Percentiles rank a stretch among this genome's conserved stretches.
Evolutionary conservation across 1,284 basidiomycete species (phyloP).

Genomic region (Hypsizygus ulmarius): DNA sequence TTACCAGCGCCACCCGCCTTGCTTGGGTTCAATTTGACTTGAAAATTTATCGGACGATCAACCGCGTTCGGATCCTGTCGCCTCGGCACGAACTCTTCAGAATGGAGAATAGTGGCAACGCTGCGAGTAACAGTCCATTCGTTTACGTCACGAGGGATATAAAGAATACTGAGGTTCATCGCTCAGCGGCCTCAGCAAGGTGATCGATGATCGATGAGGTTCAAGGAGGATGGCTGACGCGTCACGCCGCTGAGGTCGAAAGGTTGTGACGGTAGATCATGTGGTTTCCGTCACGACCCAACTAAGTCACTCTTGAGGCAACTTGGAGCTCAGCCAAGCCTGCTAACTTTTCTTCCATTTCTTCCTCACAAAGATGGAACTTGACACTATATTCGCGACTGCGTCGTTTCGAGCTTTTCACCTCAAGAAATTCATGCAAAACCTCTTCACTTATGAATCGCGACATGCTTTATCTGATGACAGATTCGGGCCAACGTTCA

Average conservation of each 20-base stretch:
- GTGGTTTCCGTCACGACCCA: not conserved
- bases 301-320: no score
- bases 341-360: not conserved
- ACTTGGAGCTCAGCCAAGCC: no score
- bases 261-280: not conserved
- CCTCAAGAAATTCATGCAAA: no score
- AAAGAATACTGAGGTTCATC: slow-evolving; percentile 54
- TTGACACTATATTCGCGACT: no score
- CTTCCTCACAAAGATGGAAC: no score
- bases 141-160: slow-evolving; percentile 46
- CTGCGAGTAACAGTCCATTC: slow-evolving; percentile 55
- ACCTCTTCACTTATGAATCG: no score
- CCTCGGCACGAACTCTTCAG: slow-evolving; percentile 45
- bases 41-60: slow-evolving; percentile 52
- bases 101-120: slow-evolving; percentile 55
- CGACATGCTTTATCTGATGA: no score
- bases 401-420: no score
- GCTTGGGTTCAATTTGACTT: slow-evolving; percentile 47
- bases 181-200: slow-evolving; percentile 8
- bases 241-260: not conserved
- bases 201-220: not conserved
- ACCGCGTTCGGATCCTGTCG: slow-evolving; percentile 30
- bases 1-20: slow-evolving; percentile 53
- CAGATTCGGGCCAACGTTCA: no score
- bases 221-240: no score